Evolutionary conservation across 352 stramenopile species (phyloP), one percentile per base, ranked within the genome.

Genomic region (Globisporangium irregulare): DNA sequence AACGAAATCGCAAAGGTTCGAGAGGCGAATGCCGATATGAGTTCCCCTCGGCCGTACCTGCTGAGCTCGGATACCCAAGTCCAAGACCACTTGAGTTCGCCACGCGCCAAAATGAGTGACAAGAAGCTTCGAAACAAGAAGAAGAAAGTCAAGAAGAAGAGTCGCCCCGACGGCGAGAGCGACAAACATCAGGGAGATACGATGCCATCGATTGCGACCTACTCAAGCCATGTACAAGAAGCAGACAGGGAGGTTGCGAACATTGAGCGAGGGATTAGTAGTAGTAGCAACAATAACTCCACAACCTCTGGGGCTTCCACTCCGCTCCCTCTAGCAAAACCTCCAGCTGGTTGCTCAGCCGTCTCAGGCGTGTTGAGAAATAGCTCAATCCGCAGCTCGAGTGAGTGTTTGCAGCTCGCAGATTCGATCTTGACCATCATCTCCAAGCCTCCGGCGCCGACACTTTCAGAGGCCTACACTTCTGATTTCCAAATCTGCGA

Each of bases 41-140:
- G 2, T 2, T 64, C 64, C 20, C 56, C 46, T 25, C 64, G 56
- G 7, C 20, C 48, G 32, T 60, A 48, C 22, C 4, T 64, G 46
- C 29, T 69, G 14, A 60, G 22, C 50, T 38, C 48, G 14, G 32
- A 38, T 9, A 20, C 43, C 2, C 27, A 54, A 32, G 51, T 27
- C 4, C 48, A 66, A 20, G 38, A 64, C 48, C 24, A 57, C 10
- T 18, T 32, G 43, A 27, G 24, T 46, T 57, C 68, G n/a, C 57
- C 63, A 38, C 70, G 72, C 1, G 57, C 70, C 2, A 80, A 84
- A 59, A 62, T 84, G 20, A 73, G 66, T 5, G 73, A 75, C 27
- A 79, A 74, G 69, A 84, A 79, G 51, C 62, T 81, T 8, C 65
- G 64, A 24, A 69, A 64, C 60, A 82, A 78, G 56, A 78, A 74